Evolutionary conservation across 169 alveolate genomes (phyloP), one percentile per base, ranked within the genome.

Genomic region (Cystoisospora suis): DNA sequence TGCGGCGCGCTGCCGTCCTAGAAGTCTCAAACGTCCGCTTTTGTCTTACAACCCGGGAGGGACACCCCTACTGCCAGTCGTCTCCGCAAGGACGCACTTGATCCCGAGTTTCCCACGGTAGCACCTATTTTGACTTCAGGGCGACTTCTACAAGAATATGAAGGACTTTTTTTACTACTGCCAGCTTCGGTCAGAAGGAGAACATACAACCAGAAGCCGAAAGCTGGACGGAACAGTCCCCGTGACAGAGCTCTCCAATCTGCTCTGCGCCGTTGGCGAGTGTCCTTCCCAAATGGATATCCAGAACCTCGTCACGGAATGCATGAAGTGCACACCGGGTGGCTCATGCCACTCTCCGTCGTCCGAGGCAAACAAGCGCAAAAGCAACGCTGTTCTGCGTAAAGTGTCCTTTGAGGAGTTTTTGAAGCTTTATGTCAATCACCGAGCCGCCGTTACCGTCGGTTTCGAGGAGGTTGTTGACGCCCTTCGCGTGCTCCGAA

Each of bases 91-190:
- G n/a, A n/a, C n/a, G n/a, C n/a, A n/a, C n/a, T n/a, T n/a, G n/a
- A n/a, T n/a, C n/a, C n/a, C n/a, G n/a, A n/a, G n/a, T n/a, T n/a
- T n/a, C n/a, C n/a, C n/a, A n/a, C n/a, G n/a, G n/a, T n/a, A n/a
- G n/a, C 42, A 9, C n/a, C 72, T 32, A 20, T 61, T 27, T 58
- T 53, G 44, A 47, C 36, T 59, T 1, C 79, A 89, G 93, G 93
- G 98, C 20, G 92, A 94, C 69, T 96, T 97, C 45, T 95, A 93
- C 85, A 88, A 95, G 86, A 97, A 96, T 86, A 94, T 96, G 95
- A 96, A 96, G 81, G 98, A 96, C 93, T 96, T 94, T 96, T 97
- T 97, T 95, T 97, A 97, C 95, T 96, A 97, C 94, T 94, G 97
- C 38, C 97, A 96, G 96, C 94, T 97, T 86, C 95, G 98, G 92